phyloP scores from a whole-genome alignment of 495 filamentous ascomycete species.

The Terfezia claveryi region DNA sequence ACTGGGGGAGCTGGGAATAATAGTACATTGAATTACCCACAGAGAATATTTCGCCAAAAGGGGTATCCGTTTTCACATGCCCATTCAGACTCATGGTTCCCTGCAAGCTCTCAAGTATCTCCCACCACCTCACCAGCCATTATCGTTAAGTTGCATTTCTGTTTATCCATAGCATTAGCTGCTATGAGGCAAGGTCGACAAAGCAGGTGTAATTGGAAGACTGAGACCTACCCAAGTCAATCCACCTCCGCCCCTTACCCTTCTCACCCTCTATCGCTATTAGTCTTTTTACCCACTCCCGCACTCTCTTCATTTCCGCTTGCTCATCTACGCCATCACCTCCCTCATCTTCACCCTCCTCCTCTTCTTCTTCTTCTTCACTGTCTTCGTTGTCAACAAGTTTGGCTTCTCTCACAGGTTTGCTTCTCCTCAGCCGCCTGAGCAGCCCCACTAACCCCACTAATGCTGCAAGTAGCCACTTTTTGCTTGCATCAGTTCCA shows the following conservation, averaged over 20 bases:
- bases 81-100: no score
- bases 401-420: conserved; percentile 4
- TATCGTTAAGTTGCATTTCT: no score
- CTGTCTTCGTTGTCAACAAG: conserved; percentile 8
- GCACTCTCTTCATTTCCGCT: background rate
- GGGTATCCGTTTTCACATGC: no score
- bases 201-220: no score
- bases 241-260: background rate
- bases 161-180: no score
- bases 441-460: conserved; percentile 37
- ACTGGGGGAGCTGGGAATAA: no score
- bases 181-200: no score
- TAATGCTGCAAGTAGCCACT: conserved; percentile 61
- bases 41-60: no score
- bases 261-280: background rate
- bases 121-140: no score
- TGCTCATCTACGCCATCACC: conserved; percentile 1
- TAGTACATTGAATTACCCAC: no score
- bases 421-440: conserved; percentile 24
- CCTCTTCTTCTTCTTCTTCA: conserved; percentile 22
- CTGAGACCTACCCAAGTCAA: background rate
- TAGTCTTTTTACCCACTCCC: background rate
- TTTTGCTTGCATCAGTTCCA: conserved; percentile 14
- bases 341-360: conserved; percentile 22
- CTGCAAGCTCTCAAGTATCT: no score